Conservation (phyloP, 192 early-diverging fungal species). For the Backusella luteola region DNA sequence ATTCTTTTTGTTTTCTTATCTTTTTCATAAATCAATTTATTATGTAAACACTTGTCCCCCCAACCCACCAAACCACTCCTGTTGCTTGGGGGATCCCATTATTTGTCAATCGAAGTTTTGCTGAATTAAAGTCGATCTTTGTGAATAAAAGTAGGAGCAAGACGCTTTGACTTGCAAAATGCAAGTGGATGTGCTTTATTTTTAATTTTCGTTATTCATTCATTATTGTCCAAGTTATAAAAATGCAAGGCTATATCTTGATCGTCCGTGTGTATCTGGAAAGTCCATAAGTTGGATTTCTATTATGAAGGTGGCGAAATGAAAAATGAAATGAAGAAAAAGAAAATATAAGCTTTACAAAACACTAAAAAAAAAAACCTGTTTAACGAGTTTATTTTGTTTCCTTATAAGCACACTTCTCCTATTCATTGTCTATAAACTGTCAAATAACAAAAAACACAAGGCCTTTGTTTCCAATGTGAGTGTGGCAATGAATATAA, state of each 20-base stretch:
- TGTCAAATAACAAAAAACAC: background rate
- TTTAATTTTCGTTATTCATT: background rate
- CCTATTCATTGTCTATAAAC: background rate
- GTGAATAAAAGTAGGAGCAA: background rate
- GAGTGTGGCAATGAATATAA: background rate
- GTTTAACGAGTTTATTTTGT: background rate
- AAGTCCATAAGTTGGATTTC: background rate
- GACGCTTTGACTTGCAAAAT: conserved; percentile 4
- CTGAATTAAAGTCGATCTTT: conserved; percentile 3
- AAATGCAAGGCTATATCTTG: background rate
- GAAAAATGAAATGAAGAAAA: background rate
- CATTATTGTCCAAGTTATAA: background rate
- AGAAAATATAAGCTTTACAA: background rate
- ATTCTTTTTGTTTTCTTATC: background rate
- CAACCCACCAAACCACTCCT: background rate
- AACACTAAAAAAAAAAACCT: background rate
- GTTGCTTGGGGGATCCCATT: background rate
- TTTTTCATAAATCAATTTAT: background rate
- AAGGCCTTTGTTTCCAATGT: background rate
- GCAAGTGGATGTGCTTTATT: background rate
- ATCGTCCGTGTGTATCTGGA: background rate
- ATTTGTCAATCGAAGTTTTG: background rate
- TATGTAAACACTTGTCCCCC: background rate
- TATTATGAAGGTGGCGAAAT: background rate
- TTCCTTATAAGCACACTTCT: background rate